Evolutionary conservation across 2,329 filamentous ascomycete species (phyloP), one percentile per base, ranked within the genome.

Genomic region (Colletotrichum tofieldiae): DNA sequence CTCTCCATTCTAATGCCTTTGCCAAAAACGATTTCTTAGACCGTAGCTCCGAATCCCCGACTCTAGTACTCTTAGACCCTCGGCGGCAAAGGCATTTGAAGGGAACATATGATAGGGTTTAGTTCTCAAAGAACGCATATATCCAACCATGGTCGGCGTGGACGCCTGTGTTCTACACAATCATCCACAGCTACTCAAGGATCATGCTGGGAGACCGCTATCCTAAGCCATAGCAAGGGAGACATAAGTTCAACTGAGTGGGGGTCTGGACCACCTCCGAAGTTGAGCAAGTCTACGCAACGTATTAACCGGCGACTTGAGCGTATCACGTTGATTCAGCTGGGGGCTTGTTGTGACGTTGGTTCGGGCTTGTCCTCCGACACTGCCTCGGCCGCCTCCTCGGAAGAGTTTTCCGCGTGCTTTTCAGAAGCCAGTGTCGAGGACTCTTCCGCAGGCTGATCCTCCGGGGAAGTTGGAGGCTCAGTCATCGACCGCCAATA

Each of bases 401-500:
- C 32, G 8, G 32, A 9, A 9, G 32, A 8, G 4, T 26, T 20
- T 37, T 35, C 20, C 4, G 20, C 8, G 9, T 5, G 4, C 32
- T 39, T 26, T 7, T 62, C 20, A 8, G 32, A 14, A 16, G 11
- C 41, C n/a, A 23, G 2, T 51, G 12, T 39, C 23, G 37, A 32
- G 6, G 45, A 20, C 7, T 45, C 52, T 18, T 47, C 6, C 6
- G 14, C 51, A 7, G 20, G 8, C 12, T 39, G 20, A 35, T 45
- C 51, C 16, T 62, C 56, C 2, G 18, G 5, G 2, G 14, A 12
- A 26, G 14, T 6, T 7, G 20, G 1, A 23, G 62, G 9, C 39
- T 56, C 62, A 8, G 58, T 5, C 20, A 62, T 71, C 5, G 69
- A 59, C 23, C 69, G 59, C 83, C 84, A 85, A 66, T 86, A 84